Percentiles rank a stretch among this genome's conserved stretches.
These are phyloP conservation scores for Camellia oleifera DNA, from an alignment of 179 eudicot species.

Conservation along the genomic window DNA sequence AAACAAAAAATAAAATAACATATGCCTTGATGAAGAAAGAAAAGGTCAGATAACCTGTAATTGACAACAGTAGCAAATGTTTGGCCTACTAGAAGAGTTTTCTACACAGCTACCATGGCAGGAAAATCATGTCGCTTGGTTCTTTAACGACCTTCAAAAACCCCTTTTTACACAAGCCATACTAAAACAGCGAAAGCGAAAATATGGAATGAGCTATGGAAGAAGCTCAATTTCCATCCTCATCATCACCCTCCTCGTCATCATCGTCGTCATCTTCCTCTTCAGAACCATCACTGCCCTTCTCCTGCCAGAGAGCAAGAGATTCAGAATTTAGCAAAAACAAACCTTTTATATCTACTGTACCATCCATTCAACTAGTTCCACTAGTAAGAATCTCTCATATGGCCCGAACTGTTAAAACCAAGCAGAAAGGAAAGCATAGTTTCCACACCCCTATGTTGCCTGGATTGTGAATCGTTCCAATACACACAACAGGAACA, in stretches of 20 bases:
- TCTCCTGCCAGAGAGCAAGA: conserved; percentile 36
- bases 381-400: neutral
- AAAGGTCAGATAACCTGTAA: neutral
- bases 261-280: conserved; percentile 52
- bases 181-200: conserved; percentile 7
- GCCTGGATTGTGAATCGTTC: too few relatives aligned
- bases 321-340: neutral
- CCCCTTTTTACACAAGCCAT: conserved; percentile 14
- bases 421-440: neutral
- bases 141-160: conserved; percentile 1
- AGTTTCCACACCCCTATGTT: too few relatives aligned
- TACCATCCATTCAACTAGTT: neutral
- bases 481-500: too few relatives aligned
- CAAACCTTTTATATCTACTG: neutral
- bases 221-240: conserved; percentile 23
- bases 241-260: conserved; percentile 35
- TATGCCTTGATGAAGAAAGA: conserved; percentile 5
- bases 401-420: neutral
- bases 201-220: neutral
- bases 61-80: conserved; percentile 7
- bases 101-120: neutral
- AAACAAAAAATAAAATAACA: neutral
- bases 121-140: neutral
- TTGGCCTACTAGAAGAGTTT: neutral
- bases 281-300: conserved; percentile 48